Evolutionary conservation across 2,329 filamentous ascomycete species (phyloP).

Genomic region (Calonectria crousiana): DNA sequence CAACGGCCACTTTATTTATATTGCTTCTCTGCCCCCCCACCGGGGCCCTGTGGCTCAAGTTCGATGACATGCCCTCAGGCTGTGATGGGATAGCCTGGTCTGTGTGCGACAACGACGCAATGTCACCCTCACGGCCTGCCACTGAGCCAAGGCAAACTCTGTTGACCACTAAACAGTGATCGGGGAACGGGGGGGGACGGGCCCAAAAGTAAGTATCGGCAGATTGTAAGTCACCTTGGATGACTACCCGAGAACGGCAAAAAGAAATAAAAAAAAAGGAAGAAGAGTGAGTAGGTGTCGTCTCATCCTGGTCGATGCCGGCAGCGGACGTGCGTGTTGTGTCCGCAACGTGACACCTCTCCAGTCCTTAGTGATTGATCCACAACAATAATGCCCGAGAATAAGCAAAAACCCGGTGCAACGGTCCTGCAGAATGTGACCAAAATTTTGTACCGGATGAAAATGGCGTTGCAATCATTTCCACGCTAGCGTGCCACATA

Average conservation of each 20-base stretch:
- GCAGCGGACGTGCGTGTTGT: background rate
- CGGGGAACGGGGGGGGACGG: background rate
- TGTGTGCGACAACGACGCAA: background rate
- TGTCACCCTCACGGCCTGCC: background rate
- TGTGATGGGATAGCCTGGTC: background rate
- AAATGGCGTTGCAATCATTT: background rate
- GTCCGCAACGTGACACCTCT: background rate
- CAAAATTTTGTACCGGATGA: background rate
- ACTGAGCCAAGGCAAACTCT: conserved; percentile 1
- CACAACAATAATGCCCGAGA: background rate
- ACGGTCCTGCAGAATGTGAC: background rate
- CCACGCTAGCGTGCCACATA: background rate
- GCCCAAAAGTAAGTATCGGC: background rate
- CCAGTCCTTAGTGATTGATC: background rate
- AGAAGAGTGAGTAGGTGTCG: background rate
- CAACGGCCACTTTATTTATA: background rate
- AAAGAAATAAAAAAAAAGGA: background rate
- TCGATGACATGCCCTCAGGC: background rate
- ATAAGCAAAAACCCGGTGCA: background rate
- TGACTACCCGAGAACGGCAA: background rate
- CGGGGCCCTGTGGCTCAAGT: background rate
- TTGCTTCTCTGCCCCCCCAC: background rate
- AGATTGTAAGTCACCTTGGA: background rate
- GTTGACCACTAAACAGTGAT: background rate
- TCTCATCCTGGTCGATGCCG: background rate